A percentile compares a stretch with the other conserved stretches of the same genome.
These are phyloP conservation scores for Aspergillus sergii DNA, from an alignment of 2,329 filamentous ascomycete species.

Conservation along the genomic window DNA sequence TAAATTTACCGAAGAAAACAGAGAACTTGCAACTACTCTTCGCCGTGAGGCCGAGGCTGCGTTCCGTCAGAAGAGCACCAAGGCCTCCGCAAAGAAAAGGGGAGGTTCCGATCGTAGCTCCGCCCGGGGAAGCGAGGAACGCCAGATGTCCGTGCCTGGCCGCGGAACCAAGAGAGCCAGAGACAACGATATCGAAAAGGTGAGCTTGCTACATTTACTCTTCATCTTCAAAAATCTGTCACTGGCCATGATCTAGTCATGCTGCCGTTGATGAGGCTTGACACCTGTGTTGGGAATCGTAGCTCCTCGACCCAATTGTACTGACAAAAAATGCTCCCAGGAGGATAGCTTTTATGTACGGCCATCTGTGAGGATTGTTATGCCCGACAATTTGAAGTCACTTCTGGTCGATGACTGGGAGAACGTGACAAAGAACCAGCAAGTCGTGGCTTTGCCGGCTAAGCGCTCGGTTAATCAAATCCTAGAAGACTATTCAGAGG, in stretches of 20 bases:
- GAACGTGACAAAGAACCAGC: slow-evolving; percentile 92
- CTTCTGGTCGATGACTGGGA: slow-evolving; percentile 98
- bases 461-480: slow-evolving; percentile 74
- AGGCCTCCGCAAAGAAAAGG: slow-evolving; percentile 42
- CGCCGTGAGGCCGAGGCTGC: slow-evolving; percentile 45
- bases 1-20: slow-evolving; percentile 94
- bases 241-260: not conserved
- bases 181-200: slow-evolving; percentile 53
- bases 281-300: not conserved
- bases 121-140: slow-evolving; percentile 49
- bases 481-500: slow-evolving; percentile 75
- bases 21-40: slow-evolving; percentile 70
- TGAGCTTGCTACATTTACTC: slow-evolving; percentile 27
- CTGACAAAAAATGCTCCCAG: slow-evolving; percentile 52
- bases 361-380: slow-evolving; percentile 80
- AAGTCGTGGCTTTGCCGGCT: slow-evolving; percentile 83
- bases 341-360: slow-evolving; percentile 85
- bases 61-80: slow-evolving; percentile 36
- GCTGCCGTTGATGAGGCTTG: not conserved
- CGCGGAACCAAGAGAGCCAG: slow-evolving; percentile 48
- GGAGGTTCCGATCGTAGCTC: slow-evolving; percentile 46
- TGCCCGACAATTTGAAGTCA: slow-evolving; percentile 88
- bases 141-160: slow-evolving; percentile 46
- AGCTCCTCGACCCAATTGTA: not conserved
- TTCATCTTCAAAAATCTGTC: not conserved